Conservation (phyloP, 768 basidiomycete genomes). For the Suillus decipiens region DNA sequence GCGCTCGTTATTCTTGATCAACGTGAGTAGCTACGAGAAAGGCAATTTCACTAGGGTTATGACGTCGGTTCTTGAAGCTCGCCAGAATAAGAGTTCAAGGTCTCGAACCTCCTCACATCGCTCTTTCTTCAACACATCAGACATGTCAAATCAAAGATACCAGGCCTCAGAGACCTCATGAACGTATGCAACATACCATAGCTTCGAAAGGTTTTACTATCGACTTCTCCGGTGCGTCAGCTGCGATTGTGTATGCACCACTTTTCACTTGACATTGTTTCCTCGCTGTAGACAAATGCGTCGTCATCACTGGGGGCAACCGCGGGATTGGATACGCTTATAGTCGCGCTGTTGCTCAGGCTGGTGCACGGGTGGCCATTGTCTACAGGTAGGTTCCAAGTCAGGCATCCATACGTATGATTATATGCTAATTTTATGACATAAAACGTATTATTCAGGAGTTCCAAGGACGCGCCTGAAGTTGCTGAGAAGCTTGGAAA, state of each 20-base stretch:
- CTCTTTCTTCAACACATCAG: background rate
- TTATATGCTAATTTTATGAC: background rate
- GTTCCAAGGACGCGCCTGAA: constrained; percentile 48
- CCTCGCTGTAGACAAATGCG: constrained; percentile 41
- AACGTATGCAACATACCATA: background rate
- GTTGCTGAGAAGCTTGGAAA: constrained; percentile 49
- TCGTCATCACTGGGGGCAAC: constrained; percentile 64
- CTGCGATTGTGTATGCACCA: background rate
- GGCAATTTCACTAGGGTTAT: background rate
- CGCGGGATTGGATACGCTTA: constrained; percentile 62
- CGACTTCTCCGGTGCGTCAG: background rate
- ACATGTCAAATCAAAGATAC: background rate
- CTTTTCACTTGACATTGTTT: background rate
- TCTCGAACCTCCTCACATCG: background rate
- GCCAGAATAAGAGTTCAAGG: background rate
- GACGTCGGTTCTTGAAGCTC: background rate
- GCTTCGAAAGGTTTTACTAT: background rate
- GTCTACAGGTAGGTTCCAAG: constrained; percentile 49
- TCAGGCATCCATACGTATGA: background rate
- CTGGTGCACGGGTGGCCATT: constrained; percentile 61
- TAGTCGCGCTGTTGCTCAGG: constrained; percentile 51
- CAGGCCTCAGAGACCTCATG: background rate
- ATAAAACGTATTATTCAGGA: constrained; percentile 29
- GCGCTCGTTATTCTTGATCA: background rate
- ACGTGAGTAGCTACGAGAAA: background rate